These are phyloP conservation scores for Penicillium canescens DNA, from an alignment of 495 filamentous ascomycete species.

Conservation along the genomic window DNA sequence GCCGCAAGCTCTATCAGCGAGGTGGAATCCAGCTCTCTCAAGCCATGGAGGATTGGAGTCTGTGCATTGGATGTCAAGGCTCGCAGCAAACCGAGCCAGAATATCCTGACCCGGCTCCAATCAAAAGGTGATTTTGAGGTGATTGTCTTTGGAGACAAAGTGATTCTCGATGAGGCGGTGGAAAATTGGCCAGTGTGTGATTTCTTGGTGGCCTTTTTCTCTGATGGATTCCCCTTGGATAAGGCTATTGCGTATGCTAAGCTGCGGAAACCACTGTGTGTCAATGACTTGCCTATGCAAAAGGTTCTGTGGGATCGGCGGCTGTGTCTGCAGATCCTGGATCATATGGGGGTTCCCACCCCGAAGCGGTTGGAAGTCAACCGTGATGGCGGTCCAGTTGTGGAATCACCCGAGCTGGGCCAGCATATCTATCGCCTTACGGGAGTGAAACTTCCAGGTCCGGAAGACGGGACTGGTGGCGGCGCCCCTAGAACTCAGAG, in stretches of 20 bases:
- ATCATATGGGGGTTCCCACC: conserved; percentile 84
- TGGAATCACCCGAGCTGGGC: conserved; percentile 74
- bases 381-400: conserved; percentile 83
- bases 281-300: conserved; percentile 98
- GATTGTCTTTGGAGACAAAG: conserved; percentile 96
- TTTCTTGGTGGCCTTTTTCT: conserved; percentile 97
- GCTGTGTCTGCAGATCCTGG: conserved; percentile 82
- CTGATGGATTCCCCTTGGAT: conserved; percentile 93
- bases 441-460: conserved; percentile 74
- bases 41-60: conserved; percentile 75
- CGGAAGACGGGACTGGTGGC: conserved; percentile 70
- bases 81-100: conserved; percentile 91
- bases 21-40: conserved; percentile 32
- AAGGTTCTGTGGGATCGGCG: conserved; percentile 96
- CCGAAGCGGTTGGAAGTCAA: conserved; percentile 91
- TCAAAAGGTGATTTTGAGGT: conserved; percentile 92
- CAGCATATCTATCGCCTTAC: conserved; percentile 76
- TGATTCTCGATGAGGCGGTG: conserved; percentile 88
- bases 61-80: conserved; percentile 96
- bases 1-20: conserved; percentile 64
- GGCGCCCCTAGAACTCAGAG: conserved; percentile 56
- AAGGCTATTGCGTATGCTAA: conserved; percentile 95
- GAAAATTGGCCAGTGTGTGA: conserved; percentile 70
- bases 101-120: conserved; percentile 89
- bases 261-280: conserved; percentile 89